Percentiles rank a stretch among this genome's conserved stretches.
Conservation (phyloP, 768 basidiomycete species). For the Lentinula sp. region DNA sequence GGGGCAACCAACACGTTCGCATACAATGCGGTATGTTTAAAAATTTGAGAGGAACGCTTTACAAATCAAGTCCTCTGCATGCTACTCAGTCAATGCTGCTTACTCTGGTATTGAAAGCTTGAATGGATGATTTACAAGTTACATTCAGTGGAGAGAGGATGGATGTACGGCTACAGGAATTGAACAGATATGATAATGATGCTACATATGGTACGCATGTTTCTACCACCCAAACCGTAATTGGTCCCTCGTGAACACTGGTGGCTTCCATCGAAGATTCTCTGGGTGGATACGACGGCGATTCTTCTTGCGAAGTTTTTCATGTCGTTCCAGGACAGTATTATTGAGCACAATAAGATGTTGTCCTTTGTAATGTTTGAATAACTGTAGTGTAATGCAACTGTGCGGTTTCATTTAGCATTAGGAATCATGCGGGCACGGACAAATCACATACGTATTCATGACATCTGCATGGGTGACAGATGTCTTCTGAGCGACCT, state of each 20-base stretch:
- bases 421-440: slow-evolving; percentile 6
- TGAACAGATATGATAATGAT: neutral
- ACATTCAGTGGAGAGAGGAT: neutral
- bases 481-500: slow-evolving; percentile 91
- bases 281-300: slow-evolving; percentile 75
- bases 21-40: neutral
- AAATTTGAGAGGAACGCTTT: neutral
- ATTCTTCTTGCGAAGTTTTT: slow-evolving; percentile 75
- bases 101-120: neutral
- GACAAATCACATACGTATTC: slow-evolving; percentile 77
- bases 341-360: slow-evolving; percentile 92
- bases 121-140: neutral
- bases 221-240: slow-evolving; percentile 65
- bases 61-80: neutral
- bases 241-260: slow-evolving; percentile 86
- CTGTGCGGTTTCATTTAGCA: slow-evolving; percentile 33
- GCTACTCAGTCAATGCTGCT: neutral
- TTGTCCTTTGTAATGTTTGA: slow-evolving; percentile 94
- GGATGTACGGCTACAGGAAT: neutral
- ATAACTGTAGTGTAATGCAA: slow-evolving; percentile 88
- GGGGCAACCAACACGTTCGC: neutral
- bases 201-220: neutral
- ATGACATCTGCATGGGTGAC: slow-evolving; percentile 96
- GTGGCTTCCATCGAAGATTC: slow-evolving; percentile 90
- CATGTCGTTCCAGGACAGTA: slow-evolving; percentile 84